These are phyloP conservation scores for Fusarium poae DNA, from an alignment of 2,329 filamentous ascomycete species.

Conservation along the genomic window DNA sequence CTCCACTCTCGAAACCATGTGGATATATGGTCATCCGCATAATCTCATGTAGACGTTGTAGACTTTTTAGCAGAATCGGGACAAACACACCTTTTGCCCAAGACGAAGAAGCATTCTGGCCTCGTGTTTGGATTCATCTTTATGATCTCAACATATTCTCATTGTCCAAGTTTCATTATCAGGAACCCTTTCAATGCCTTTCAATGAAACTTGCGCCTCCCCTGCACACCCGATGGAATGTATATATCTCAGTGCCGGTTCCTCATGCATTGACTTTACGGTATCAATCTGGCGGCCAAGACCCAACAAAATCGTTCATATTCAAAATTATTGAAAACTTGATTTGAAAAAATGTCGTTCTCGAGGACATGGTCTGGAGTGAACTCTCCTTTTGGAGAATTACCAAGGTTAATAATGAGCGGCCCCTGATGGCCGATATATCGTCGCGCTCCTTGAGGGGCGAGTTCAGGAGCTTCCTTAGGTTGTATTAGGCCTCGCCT, in stretches of 20 bases:
- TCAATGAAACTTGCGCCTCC: not conserved
- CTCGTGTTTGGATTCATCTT: no score
- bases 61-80: no score
- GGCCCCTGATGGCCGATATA: not conserved
- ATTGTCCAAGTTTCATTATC: not conserved
- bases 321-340: no score
- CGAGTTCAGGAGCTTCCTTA: not conserved
- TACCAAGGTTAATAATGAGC: not conserved
- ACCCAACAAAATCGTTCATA: no score
- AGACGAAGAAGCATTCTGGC: no score
- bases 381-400: not conserved
- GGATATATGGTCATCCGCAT: not conserved
- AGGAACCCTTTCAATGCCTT: not conserved
- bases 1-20: not conserved
- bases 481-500: constrained; percentile 1
- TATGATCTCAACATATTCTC: not conserved
- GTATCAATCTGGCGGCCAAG: no score
- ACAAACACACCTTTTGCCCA: no score
- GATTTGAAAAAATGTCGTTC: no score
- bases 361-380: not conserved
- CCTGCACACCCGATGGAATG: not conserved
- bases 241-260: not conserved
- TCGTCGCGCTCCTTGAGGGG: not conserved
- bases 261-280: not conserved
- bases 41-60: not conserved